Conservation (phyloP, 257 asterid genomes). For the Solanum tacnaense region DNA sequence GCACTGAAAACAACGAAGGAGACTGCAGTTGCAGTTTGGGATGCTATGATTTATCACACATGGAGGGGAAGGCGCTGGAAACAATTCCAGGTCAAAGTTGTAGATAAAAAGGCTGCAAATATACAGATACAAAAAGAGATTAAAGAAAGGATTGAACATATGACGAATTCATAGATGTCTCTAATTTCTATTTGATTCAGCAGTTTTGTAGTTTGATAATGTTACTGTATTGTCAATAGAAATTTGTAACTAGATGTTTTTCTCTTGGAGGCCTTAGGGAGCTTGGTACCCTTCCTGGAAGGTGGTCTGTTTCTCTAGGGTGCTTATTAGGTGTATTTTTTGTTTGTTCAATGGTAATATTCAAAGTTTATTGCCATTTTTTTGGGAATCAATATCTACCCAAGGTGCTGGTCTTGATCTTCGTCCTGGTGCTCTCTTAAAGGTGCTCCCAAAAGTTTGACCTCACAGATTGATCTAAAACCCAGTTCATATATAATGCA, state of each 20-base stretch:
- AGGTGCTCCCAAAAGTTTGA: not conserved
- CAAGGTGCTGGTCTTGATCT: not conserved
- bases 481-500: not conserved
- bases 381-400: not conserved
- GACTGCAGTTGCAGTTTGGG: not conserved
- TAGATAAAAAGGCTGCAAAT: not conserved
- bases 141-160: not conserved
- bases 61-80: not conserved
- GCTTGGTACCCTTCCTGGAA: not conserved
- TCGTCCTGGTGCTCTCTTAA: not conserved
- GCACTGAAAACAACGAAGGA: not conserved
- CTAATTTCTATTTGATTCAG: not conserved
- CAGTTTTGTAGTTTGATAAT: not conserved
- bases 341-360: not conserved
- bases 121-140: not conserved
- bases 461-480: not conserved
- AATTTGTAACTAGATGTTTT: not conserved
- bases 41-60: not conserved
- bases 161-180: not conserved
- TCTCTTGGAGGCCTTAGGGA: not conserved
- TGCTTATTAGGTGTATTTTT: not conserved
- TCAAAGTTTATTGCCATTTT: not conserved
- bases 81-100: not conserved
- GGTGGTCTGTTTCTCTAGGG: not conserved
- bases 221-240: not conserved